phyloP scores from a whole-genome alignment of 2,329 filamentous ascomycete genomes.

The Phyllosticta paracitricarpa region DNA sequence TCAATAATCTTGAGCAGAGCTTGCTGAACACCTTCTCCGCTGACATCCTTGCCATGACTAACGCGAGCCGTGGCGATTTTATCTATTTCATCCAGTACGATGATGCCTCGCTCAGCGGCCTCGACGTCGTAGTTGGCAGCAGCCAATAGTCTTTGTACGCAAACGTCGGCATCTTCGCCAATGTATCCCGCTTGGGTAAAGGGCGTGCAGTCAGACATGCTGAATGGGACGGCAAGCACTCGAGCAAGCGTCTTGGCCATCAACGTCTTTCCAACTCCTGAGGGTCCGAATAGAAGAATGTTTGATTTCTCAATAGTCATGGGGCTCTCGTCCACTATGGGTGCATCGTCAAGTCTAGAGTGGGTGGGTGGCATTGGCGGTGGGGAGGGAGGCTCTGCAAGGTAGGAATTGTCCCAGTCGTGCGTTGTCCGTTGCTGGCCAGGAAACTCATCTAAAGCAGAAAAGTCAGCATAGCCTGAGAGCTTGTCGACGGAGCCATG shows the following conservation, averaged over 20 bases:
- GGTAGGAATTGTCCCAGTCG: constrained; percentile 15
- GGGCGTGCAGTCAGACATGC: constrained; percentile 90
- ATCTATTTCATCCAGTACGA: constrained; percentile 94
- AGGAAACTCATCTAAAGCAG: constrained; percentile 47
- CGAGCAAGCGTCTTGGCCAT: constrained; percentile 88
- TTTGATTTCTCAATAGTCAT: constrained; percentile 93
- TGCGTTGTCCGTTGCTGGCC: constrained; percentile 48
- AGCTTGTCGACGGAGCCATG: constrained; percentile 2
- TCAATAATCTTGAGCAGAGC: constrained; percentile 92
- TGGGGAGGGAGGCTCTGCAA: constrained; percentile 14
- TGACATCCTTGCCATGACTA: constrained; percentile 83
- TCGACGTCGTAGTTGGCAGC: constrained; percentile 83
- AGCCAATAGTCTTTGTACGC: constrained; percentile 80
- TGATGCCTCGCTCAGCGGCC: constrained; percentile 80
- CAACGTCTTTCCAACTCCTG: constrained; percentile 91
- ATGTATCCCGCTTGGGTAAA: constrained; percentile 97
- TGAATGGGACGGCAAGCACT: constrained; percentile 89
- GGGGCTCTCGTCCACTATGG: constrained; percentile 45
- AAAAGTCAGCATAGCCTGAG: constrained; percentile 1
- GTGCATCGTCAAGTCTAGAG: constrained; percentile 22
- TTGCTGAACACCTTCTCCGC: constrained; percentile 93
- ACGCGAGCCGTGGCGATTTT: constrained; percentile 89
- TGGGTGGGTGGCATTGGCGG: constrained; percentile 15
- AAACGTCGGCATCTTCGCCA: constrained; percentile 93
- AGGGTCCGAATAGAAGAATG: constrained; percentile 79